A percentile compares a stretch with the other conserved stretches of the same genome.
Conservation (phyloP, 2,329 filamentous ascomycete species). For the Cladosporium oxysporum region DNA sequence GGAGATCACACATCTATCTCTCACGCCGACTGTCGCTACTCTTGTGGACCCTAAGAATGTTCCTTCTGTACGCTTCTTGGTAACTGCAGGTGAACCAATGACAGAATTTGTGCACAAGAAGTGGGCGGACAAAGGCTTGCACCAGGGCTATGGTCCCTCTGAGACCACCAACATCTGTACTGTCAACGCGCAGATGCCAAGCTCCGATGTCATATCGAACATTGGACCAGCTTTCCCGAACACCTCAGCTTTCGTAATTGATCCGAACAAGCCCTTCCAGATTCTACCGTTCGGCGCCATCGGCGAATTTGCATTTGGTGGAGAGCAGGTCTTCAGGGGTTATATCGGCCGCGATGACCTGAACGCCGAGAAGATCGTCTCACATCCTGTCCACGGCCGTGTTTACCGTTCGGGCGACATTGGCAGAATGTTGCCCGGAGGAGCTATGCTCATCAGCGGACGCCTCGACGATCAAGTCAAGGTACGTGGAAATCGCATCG, state of each 20-base stretch:
- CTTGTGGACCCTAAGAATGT: conserved; percentile 69
- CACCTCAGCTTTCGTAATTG: conserved; percentile 70
- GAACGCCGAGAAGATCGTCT: conserved; percentile 66
- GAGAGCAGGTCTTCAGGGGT: conserved; percentile 73
- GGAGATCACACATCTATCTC: conserved; percentile 73
- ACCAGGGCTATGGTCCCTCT: conserved; percentile 81
- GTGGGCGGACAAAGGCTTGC: conserved; percentile 70
- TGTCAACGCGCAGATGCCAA: conserved; percentile 62
- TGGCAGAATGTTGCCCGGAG: conserved; percentile 75
- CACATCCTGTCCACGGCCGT: conserved; percentile 67
- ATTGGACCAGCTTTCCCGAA: conserved; percentile 75
- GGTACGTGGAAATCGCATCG: conserved; percentile 76
- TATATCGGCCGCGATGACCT: conserved; percentile 68
- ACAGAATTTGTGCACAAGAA: conserved; percentile 67
- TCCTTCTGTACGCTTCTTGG: conserved; percentile 71
- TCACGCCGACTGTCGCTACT: conserved; percentile 82
- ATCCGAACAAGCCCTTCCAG: conserved; percentile 46
- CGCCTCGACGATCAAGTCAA: conserved; percentile 80
- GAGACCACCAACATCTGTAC: conserved; percentile 90
- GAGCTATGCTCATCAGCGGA: conserved; percentile 71
- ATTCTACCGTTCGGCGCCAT: conserved; percentile 69
- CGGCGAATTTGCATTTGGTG: conserved; percentile 85
- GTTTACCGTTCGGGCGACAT: conserved; percentile 83
- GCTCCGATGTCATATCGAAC: conserved; percentile 65
- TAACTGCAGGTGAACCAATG: conserved; percentile 79